Conservation (phyloP, 306 rosid species). For the Sechiopsis laciniata region DNA sequence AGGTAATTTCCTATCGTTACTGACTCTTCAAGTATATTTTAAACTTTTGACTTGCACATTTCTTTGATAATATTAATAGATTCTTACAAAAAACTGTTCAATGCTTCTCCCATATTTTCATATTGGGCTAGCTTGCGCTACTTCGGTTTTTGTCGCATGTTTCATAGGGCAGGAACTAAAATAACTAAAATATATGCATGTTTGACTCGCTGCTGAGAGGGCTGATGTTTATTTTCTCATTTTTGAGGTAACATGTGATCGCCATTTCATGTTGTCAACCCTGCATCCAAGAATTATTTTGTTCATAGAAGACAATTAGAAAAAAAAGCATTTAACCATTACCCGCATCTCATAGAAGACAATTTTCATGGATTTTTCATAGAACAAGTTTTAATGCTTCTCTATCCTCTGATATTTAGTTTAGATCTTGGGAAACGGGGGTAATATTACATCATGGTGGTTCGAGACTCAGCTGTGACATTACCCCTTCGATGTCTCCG, state of each 20-base stretch:
- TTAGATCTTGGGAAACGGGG: too few species aligned
- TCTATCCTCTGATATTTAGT: slow-evolving; percentile 6
- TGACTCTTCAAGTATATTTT: slow-evolving; percentile 25
- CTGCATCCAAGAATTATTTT: too few species aligned
- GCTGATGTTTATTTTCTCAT: slow-evolving; percentile 47
- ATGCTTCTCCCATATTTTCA: slow-evolving; percentile 21
- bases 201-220: slow-evolving; percentile 66
- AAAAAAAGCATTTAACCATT: not conserved
- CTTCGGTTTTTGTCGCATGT: slow-evolving; percentile 27
- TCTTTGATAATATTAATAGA: slow-evolving; percentile 27
- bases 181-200: slow-evolving; percentile 56
- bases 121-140: slow-evolving; percentile 24
- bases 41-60: slow-evolving; percentile 33
- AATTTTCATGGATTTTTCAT: not conserved
- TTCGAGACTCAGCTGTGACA: too few species aligned
- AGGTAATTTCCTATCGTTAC: slow-evolving; percentile 48
- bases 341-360: not conserved
- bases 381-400: not conserved
- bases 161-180: slow-evolving; percentile 53
- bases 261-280: too few species aligned
- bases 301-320: too few species aligned
- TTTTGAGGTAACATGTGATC: slow-evolving; percentile 62
- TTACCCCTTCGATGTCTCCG: too few species aligned
- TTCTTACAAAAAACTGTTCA: slow-evolving; percentile 43
- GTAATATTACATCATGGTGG: too few species aligned